Base-by-base conservation (phyloP, 306 rosid genomes). In the Albizia julibrissin region DNA sequence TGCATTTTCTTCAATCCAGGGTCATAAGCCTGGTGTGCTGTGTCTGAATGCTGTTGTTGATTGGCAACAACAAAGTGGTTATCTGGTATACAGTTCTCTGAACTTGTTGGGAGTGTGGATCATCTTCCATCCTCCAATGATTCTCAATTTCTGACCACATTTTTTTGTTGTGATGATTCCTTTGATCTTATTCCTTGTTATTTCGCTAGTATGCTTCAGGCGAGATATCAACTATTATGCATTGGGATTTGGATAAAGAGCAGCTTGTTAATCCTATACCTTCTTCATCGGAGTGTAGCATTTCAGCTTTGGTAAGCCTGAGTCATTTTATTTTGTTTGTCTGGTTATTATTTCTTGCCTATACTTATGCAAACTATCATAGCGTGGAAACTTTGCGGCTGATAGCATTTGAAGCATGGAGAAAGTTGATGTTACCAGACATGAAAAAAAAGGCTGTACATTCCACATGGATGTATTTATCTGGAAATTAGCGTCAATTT, bases 41-140 rank as follows among this genome's bases (percentile, higher is more conserved):
- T 84, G 90, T 85, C 79, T 88, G 88, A 93, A 96, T 76, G 97
- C 97, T 68, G 98, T 93, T 84, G 99, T 96, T 76, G 99, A 96
- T 88, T 96, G 99, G 99, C 99, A 96, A 79, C 99, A 96, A 62
- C 99, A 91, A 80, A 87, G 91, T 59, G 99, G 99, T 58, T 96
- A 93, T 88, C 94, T 96, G 96, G 99, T 96, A 92, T 71, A 37
- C 42, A 49, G n/a, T 74, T 83, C 52, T 42, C 49, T 85, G 65
- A 40, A 81, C 66, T 77, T 72, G 59, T 33, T 74, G 47, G 80
- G 47, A 78, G 12, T 81, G 34, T 72, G 40, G 69, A 58, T 59
- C 83, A 46, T 77, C 42, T 59, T 40, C 24, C 18, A 2, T 70
- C 22, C 75, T 47, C 75, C 54, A 47, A 64, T 4, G 37, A 66